Conservation (phyloP, 2,329 filamentous ascomycete species). For the Niveomyces coronatus region DNA sequence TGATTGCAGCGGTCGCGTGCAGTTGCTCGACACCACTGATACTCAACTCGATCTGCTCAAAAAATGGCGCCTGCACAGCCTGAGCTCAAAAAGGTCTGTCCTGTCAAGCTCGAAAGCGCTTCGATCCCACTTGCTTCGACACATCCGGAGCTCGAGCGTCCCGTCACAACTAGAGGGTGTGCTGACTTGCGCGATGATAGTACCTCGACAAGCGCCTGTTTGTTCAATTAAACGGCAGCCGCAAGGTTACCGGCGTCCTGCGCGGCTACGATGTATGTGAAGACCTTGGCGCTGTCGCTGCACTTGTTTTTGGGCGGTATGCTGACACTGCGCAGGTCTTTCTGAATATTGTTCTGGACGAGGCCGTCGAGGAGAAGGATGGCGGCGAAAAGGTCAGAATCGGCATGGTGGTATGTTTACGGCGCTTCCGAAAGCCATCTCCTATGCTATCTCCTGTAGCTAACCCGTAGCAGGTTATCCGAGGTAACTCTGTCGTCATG, state of each 20-base stretch:
- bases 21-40: neutral
- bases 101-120: neutral
- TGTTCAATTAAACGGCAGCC: conserved; percentile 93
- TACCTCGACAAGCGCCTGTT: conserved; percentile 99
- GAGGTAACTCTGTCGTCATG: conserved; percentile 98
- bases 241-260: conserved; percentile 90
- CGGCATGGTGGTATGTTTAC: conserved; percentile 73
- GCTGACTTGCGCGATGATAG: conserved; percentile 38
- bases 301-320: neutral
- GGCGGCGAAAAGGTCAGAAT: conserved; percentile 83
- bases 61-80: conserved; percentile 99
- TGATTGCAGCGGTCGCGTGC: neutral
- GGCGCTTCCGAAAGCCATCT: neutral
- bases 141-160: neutral
- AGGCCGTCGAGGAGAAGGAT: conserved; percentile 88
- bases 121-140: neutral
- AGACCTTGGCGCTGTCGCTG: conserved; percentile 18
- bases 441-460: neutral
- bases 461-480: conserved; percentile 57
- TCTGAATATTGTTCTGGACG: conserved; percentile 94
- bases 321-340: conserved; percentile 57
- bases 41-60: conserved; percentile 30
- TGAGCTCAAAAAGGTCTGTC: conserved; percentile 86
- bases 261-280: conserved; percentile 80
- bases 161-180: neutral